phyloP scores from a whole-genome alignment of 176 grass and related monocot genomes.

The Eragrostis nindensis region DNA sequence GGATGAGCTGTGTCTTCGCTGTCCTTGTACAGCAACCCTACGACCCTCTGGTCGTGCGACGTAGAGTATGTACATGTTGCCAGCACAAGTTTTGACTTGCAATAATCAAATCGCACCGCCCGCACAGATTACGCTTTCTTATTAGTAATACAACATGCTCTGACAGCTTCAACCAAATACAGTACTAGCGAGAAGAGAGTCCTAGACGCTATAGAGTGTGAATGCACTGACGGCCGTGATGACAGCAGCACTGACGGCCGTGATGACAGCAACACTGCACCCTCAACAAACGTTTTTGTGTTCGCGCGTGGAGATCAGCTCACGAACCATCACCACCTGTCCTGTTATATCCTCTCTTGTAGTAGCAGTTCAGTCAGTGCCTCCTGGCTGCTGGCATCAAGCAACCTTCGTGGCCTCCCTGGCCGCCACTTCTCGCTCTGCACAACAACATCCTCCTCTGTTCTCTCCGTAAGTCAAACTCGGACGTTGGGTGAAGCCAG shows the following conservation, averaged over 20 bases:
- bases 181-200: background rate
- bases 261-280: background rate
- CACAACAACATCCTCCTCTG: background rate
- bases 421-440: background rate
- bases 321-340: background rate
- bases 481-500: slow-evolving; percentile 14
- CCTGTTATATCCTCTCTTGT: background rate
- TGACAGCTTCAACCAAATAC: background rate
- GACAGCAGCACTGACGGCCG: too few species aligned
- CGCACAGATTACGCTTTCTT: background rate
- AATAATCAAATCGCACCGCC: slow-evolving; percentile 25
- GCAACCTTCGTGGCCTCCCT: background rate
- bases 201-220: background rate
- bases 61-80: background rate
- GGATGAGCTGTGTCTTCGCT: slow-evolving; percentile 3
- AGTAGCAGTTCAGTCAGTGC: background rate
- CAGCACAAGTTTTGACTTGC: background rate
- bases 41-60: background rate
- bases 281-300: background rate
- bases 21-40: background rate
- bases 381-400: background rate
- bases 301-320: background rate
- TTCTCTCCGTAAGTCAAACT: slow-evolving; percentile 3
- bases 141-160: background rate
- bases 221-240: slow-evolving; percentile 14